Evolutionary conservation across 495 filamentous ascomycete genomes (phyloP).

Genomic region (Penicillium ucsense): DNA sequence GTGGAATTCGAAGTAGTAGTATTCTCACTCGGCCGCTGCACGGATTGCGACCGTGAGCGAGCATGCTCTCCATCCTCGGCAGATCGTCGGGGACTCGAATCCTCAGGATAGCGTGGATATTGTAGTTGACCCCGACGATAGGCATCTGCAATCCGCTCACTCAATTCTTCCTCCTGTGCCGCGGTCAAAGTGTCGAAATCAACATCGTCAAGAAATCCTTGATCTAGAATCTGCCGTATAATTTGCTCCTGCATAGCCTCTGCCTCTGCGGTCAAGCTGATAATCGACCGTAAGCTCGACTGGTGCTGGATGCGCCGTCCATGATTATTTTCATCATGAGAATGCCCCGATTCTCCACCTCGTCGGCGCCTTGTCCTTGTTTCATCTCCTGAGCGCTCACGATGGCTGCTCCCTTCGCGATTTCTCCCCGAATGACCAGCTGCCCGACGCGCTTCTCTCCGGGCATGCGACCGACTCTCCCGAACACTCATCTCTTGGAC

Average conservation of each 20-base stretch:
- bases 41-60: slow-evolving; percentile 26
- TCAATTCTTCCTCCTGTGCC: slow-evolving; percentile 73
- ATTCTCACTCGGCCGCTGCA: slow-evolving; percentile 15
- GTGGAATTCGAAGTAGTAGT: not conserved
- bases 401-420: slow-evolving; percentile 13
- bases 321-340: slow-evolving; percentile 14
- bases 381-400: slow-evolving; percentile 27
- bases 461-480: slow-evolving; percentile 39
- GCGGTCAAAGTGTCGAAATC: slow-evolving; percentile 74
- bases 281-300: slow-evolving; percentile 70
- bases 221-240: slow-evolving; percentile 76
- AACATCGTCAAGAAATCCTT: slow-evolving; percentile 76
- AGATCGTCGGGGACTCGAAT: slow-evolving; percentile 16
- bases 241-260: slow-evolving; percentile 86
- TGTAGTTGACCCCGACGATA: slow-evolving; percentile 60
- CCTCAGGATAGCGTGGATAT: slow-evolving; percentile 23
- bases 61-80: slow-evolving; percentile 16
- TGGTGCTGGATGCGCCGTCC: slow-evolving; percentile 68
- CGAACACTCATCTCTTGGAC: slow-evolving; percentile 62
- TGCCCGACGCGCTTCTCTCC: slow-evolving; percentile 22
- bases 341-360: slow-evolving; percentile 31
- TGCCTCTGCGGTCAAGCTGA: slow-evolving; percentile 60
- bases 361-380: slow-evolving; percentile 30
- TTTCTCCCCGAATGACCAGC: slow-evolving; percentile 11
- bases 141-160: slow-evolving; percentile 77